phyloP scores from a whole-genome alignment of 1,139 yeast species.

The Diutina neorugosa region DNA sequence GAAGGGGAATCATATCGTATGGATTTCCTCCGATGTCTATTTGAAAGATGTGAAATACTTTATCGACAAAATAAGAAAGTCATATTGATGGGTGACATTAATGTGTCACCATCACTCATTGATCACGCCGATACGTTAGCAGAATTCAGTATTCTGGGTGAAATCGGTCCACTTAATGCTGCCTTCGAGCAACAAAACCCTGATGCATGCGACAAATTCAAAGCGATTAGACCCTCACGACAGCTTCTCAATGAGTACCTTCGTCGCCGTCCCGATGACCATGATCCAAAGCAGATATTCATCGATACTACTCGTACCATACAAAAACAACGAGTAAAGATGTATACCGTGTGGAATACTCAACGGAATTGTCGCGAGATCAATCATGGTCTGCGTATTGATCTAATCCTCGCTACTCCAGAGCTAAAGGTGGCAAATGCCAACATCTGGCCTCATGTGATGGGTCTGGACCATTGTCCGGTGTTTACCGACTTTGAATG shows the following conservation, averaged over 20 bases:
- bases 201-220: conserved; percentile 27
- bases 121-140: conserved; percentile 61
- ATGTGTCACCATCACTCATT: conserved; percentile 64
- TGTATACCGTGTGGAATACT: conserved; percentile 94
- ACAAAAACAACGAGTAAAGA: conserved; percentile 45
- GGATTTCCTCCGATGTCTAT: conserved; percentile 43
- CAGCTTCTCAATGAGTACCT: conserved; percentile 25
- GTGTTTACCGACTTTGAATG: conserved; percentile 55
- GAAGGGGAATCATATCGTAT: conserved; percentile 57
- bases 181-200: conserved; percentile 31
- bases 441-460: conserved; percentile 53
- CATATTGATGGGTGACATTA: conserved; percentile 78
- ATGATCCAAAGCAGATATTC: conserved; percentile 16
- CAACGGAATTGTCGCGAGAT: conserved; percentile 64
- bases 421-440: conserved; percentile 27
- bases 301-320: conserved; percentile 52
- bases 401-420: conserved; percentile 47
- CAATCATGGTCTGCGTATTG: conserved; percentile 84
- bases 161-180: conserved; percentile 6
- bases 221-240: conserved; percentile 30
- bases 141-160: conserved; percentile 29
- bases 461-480: conserved; percentile 96
- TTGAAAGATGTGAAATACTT: conserved; percentile 48
- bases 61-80: conserved; percentile 46
- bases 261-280: not conserved